phyloP scores from a whole-genome alignment of 2,329 filamentous ascomycete species.

The Paecilomyces variotii region DNA sequence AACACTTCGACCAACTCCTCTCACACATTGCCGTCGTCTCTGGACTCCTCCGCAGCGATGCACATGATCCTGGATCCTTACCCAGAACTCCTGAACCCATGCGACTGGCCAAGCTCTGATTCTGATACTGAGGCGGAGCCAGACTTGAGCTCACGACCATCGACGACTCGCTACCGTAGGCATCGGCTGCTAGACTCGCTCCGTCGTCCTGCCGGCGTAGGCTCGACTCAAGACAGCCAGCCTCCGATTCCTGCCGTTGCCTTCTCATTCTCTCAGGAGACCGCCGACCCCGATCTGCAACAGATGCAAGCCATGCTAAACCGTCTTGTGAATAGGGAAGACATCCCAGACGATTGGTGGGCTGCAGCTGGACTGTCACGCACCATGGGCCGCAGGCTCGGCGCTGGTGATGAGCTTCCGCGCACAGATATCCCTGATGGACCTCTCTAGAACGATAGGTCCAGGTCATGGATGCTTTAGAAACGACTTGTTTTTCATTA shows the following conservation, averaged over 20 bases:
- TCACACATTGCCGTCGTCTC: conserved; percentile 28
- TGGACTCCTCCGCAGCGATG: conserved; percentile 13
- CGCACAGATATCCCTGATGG: conserved; percentile 14
- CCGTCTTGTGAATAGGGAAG: conserved; percentile 59
- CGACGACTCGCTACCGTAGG: conserved; percentile 6
- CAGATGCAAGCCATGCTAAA: conserved; percentile 67
- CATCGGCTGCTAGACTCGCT: conserved; percentile 6
- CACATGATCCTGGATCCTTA: conserved; percentile 26
- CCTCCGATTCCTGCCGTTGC: conserved; percentile 26
- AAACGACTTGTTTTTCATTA: background rate
- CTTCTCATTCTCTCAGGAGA: conserved; percentile 21
- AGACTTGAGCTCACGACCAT: conserved; percentile 3
- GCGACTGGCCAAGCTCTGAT: conserved; percentile 29
- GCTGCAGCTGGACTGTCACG: conserved; percentile 59
- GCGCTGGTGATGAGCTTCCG: conserved; percentile 15
- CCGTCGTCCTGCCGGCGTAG: conserved; percentile 16
- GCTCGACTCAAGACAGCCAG: conserved; percentile 25
- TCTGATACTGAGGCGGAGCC: conserved; percentile 23
- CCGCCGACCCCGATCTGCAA: conserved; percentile 38
- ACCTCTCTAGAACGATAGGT: conserved; percentile 3
- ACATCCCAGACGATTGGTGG: conserved; percentile 81
- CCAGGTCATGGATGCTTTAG: conserved; percentile 2
- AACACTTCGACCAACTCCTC: conserved; percentile 37
- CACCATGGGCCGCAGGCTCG: conserved; percentile 32
- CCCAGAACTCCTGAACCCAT: conserved; percentile 27